Conservation (phyloP, 352 stramenopile genomes). For the Pythium folliculosum region DNA sequence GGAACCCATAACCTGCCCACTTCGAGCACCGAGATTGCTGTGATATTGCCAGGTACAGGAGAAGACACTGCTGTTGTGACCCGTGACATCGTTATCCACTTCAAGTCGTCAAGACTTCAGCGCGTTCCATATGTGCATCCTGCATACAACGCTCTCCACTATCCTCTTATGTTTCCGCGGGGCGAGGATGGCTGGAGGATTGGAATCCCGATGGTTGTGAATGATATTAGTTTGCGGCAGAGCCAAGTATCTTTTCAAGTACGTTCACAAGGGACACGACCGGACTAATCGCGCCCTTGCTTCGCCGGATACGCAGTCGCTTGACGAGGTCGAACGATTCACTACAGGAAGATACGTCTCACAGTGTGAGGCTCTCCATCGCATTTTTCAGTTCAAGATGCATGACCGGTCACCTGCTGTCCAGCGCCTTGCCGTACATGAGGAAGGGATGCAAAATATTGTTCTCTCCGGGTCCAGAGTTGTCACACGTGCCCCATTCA, state of each 20-base stretch:
- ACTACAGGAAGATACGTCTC: conserved; percentile 32
- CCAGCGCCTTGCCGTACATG: conserved; percentile 1
- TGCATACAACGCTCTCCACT: too few relatives aligned
- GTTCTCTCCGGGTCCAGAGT: not conserved
- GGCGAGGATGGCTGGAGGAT: too few relatives aligned
- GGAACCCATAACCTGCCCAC: too few relatives aligned
- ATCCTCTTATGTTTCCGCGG: too few relatives aligned
- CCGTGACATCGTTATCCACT: too few relatives aligned
- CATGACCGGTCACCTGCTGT: conserved; percentile 5
- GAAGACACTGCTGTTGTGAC: too few relatives aligned
- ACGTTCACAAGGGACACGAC: conserved; percentile 46
- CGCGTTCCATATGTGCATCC: too few relatives aligned
- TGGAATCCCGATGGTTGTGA: too few relatives aligned
- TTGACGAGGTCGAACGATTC: conserved; percentile 35
- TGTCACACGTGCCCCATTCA: not conserved
- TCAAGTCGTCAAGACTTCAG: too few relatives aligned
- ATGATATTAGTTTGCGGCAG: too few relatives aligned
- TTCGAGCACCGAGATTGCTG: too few relatives aligned
- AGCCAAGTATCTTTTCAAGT: conserved; percentile 60
- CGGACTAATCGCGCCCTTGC: not conserved
- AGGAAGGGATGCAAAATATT: conserved; percentile 9
- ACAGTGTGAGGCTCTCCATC: conserved; percentile 30
- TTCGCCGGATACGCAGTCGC: not conserved
- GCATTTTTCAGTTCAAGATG: conserved; percentile 24
- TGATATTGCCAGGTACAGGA: too few relatives aligned